These are phyloP conservation scores for Beverwykella pulmonaria DNA, from an alignment of 495 filamentous ascomycete genomes.

Conservation along the genomic window DNA sequence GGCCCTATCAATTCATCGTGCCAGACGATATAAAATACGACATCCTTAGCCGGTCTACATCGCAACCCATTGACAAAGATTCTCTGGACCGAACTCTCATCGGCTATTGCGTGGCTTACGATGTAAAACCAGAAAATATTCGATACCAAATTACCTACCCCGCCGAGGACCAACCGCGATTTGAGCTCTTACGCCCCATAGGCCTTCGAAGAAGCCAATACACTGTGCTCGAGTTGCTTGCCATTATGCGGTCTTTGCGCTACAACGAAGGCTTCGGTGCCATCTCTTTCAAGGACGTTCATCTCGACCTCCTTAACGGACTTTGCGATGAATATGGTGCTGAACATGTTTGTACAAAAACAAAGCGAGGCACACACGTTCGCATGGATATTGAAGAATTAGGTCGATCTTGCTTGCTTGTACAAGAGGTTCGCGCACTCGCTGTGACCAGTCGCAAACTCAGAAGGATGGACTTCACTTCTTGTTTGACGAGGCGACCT, in stretches of 20 bases:
- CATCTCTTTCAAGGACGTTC: slow-evolving; percentile 78
- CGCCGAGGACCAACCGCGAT: slow-evolving; percentile 79
- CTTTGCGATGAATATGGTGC: slow-evolving; percentile 62
- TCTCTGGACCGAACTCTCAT: slow-evolving; percentile 81
- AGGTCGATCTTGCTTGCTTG: slow-evolving; percentile 61
- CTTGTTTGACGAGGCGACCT: slow-evolving; percentile 56
- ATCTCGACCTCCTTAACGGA: slow-evolving; percentile 67
- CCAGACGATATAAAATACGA: slow-evolving; percentile 65
- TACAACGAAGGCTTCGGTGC: slow-evolving; percentile 91
- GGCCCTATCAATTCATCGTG: slow-evolving; percentile 65
- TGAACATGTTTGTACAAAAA: slow-evolving; percentile 63
- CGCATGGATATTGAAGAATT: slow-evolving; percentile 62
- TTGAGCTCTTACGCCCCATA: slow-evolving; percentile 73
- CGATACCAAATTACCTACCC: slow-evolving; percentile 67
- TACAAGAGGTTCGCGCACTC: slow-evolving; percentile 73
- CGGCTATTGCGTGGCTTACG: slow-evolving; percentile 81
- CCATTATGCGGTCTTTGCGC: slow-evolving; percentile 80
- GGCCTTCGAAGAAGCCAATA: slow-evolving; percentile 62
- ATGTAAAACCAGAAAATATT: slow-evolving; percentile 45
- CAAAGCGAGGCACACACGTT: slow-evolving; percentile 60
- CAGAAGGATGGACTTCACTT: slow-evolving; percentile 66
- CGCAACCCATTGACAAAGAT: slow-evolving; percentile 70
- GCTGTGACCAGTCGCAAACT: slow-evolving; percentile 66
- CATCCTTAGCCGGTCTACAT: slow-evolving; percentile 59
- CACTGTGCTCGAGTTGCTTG: slow-evolving; percentile 72